Conservation (phyloP, 768 basidiomycete genomes). For the Psilocybe sp. region DNA sequence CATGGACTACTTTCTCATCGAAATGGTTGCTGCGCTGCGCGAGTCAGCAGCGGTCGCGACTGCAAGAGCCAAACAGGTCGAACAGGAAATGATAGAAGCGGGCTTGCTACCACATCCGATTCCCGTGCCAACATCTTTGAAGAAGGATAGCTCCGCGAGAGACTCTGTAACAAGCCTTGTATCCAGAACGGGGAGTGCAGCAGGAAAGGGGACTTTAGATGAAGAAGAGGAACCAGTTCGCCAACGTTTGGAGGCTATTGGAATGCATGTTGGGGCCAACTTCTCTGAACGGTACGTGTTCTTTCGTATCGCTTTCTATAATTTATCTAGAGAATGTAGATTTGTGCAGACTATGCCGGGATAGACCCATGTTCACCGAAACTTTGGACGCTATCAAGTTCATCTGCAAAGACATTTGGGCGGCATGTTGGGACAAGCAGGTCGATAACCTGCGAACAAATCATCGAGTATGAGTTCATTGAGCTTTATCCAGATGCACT, state of each 20-base stretch:
- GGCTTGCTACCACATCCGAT: slow-evolving; percentile 62
- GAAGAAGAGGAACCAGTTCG: slow-evolving; percentile 76
- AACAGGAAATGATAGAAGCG: slow-evolving; percentile 77
- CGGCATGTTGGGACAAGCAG: slow-evolving; percentile 89
- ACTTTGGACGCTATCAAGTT: slow-evolving; percentile 93
- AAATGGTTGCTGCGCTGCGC: slow-evolving; percentile 71
- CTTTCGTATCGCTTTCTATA: not conserved
- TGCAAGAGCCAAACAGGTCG: slow-evolving; percentile 61
- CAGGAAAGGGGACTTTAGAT: slow-evolving; percentile 38
- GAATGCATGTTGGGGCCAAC: slow-evolving; percentile 82
- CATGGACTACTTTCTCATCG: slow-evolving; percentile 87
- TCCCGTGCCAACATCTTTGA: slow-evolving; percentile 33
- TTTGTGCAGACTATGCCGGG: slow-evolving; percentile 63
- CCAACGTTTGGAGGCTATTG: slow-evolving; percentile 75
- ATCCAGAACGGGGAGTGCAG: slow-evolving; percentile 27
- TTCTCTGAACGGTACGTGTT: slow-evolving; percentile 76
- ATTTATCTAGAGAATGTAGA: slow-evolving; percentile 6
- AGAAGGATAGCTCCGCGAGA: slow-evolving; percentile 38
- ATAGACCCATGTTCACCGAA: slow-evolving; percentile 72
- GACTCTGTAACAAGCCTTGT: slow-evolving; percentile 41
- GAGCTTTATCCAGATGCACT: not conserved
- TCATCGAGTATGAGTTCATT: slow-evolving; percentile 64
- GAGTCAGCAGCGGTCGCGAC: slow-evolving; percentile 73
- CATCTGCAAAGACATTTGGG: slow-evolving; percentile 95
- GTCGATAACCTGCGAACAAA: slow-evolving; percentile 95